Evolutionary conservation across 352 stramenopile genomes (phyloP), one percentile per base, ranked within the genome.

Genomic region (Hyphochytrium catenoides): DNA sequence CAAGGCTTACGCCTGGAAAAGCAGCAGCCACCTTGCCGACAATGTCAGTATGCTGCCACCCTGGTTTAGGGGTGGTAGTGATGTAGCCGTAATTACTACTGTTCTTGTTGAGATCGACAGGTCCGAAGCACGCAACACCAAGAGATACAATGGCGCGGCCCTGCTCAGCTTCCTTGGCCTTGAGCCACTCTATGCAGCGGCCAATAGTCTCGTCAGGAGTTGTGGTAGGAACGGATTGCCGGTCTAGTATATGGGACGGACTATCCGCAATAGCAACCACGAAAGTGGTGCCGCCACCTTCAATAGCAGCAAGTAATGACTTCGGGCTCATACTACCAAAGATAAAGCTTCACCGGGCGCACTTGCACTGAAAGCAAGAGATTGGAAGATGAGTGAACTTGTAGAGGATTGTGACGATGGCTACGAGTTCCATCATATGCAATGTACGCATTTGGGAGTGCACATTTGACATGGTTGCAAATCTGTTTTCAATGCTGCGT

Each of bases 271-370:
- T 76, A 16, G 81, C 81, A 19, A 87, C 60, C 20, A 90, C 55
- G 67, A 87, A 97, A 33, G 82, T 86, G 21, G 85, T 95, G 22
- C 88, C 88, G 31, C 88, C 88, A 30, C 87, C 71, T 67, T 97
- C 88, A 16, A 97, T 54, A 15, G 35, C 51, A n/a, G 30, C 28
- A 14, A 18, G 27, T 37, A 7, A 22, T 14, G 19, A 17, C 7
- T 9, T 20, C 7, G 7, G 19, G 7, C 4, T 36, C 31, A 6
- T 9, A 4, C 6, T 22, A 22, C 24, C 31, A 22, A 20, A 36
- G 19, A 6, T 6, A 3, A 8, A 16, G 29, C 29, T 16, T 4
- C 8, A 4, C 4, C 19, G 16, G 29, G 29, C 4, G 29, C 29
- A 22, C 4, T 20, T 23, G 31, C 31, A 7, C 25, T 7, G 7